Evolutionary conservation across 805 yeast genomes (phyloP).

Genomic region (Saturnispora halmiae): DNA sequence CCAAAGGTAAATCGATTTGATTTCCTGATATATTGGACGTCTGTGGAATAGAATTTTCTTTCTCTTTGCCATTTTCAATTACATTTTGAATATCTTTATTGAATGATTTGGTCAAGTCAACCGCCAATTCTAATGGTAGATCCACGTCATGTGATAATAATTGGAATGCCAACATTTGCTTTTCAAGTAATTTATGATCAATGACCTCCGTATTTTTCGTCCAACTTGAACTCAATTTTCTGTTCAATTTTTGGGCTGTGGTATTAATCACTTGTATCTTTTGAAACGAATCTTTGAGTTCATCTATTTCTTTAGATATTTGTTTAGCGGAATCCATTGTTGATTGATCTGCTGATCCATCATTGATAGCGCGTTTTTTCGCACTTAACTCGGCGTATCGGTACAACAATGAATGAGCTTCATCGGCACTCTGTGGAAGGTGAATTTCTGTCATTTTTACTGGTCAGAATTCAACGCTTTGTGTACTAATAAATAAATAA

Average conservation of each 20-base stretch:
- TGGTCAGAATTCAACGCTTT: neutral
- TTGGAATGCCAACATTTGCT: slow-evolving; percentile 58
- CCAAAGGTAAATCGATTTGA: slow-evolving; percentile 16
- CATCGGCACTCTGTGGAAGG: slow-evolving; percentile 1
- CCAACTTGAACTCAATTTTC: slow-evolving; percentile 25
- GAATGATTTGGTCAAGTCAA: slow-evolving; percentile 25
- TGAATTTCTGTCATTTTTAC: slow-evolving; percentile 1
- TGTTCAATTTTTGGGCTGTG: slow-evolving; percentile 4
- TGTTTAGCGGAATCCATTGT: neutral
- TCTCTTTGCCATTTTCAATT: neutral
- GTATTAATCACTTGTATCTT: slow-evolving; percentile 6
- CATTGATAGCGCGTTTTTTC: neutral
- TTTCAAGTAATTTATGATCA: slow-evolving; percentile 39
- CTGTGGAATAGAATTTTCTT: no score
- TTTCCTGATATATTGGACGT: neutral
- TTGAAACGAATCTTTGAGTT: slow-evolving; percentile 2
- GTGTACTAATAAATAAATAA: neutral
- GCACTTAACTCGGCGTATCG: neutral
- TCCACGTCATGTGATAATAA: slow-evolving; percentile 56
- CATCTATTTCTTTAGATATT: neutral
- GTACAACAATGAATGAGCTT: slow-evolving; percentile 1
- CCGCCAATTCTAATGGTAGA: slow-evolving; percentile 46
- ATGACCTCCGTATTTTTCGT: slow-evolving; percentile 25
- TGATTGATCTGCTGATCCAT: neutral
- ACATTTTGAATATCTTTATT: neutral